phyloP scores from a whole-genome alignment of 2,329 filamentous ascomycete species.

The Aspergillus fijiensis region DNA sequence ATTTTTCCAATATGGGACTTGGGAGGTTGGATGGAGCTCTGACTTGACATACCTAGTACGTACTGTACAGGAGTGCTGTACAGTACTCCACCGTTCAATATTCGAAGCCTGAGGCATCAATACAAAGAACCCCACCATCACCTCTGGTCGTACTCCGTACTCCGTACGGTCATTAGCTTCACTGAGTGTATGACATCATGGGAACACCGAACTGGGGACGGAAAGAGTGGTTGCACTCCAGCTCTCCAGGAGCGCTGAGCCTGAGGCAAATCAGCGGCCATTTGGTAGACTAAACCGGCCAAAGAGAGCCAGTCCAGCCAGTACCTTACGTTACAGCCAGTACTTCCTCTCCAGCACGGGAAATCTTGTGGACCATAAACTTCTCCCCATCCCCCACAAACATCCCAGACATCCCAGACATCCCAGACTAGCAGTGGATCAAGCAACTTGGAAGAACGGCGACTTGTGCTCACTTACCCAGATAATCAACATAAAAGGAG shows the following conservation, averaged over 20 bases:
- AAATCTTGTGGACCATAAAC: neutral
- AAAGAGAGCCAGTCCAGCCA: too few species aligned
- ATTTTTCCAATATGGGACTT: too few species aligned
- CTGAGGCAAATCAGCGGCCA: neutral
- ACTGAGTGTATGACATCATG: neutral
- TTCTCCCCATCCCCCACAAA: neutral
- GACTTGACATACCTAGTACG: too few species aligned
- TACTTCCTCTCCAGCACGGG: too few species aligned
- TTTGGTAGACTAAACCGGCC: too few species aligned
- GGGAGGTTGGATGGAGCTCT: too few species aligned
- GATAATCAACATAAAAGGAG: neutral
- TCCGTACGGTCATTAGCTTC: neutral
- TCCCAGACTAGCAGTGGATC: neutral
- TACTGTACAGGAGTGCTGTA: too few species aligned
- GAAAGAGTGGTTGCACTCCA: neutral
- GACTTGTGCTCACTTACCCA: neutral
- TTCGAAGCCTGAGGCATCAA: neutral
- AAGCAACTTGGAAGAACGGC: neutral
- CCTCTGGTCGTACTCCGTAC: too few species aligned
- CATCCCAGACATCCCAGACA: neutral
- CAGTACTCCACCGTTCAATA: too few species aligned
- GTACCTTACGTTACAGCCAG: too few species aligned
- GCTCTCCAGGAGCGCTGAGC: neutral
- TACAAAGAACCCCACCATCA: neutral
- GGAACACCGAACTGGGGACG: neutral